Conservation (phyloP, 768 basidiomycete genomes). For the Mycena belliarum region DNA sequence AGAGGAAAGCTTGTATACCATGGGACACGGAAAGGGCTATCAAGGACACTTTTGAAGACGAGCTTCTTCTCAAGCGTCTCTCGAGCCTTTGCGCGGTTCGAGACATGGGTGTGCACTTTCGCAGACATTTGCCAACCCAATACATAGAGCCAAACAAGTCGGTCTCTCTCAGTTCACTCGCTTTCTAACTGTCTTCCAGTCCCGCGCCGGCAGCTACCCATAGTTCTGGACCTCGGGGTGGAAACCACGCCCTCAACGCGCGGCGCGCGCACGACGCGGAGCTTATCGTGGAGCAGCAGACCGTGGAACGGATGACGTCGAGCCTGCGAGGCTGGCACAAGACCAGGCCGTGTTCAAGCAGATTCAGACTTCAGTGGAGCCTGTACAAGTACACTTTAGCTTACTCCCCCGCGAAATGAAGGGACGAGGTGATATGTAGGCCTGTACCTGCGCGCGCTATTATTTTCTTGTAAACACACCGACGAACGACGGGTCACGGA, state of each 20-base stretch:
- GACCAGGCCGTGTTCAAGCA: neutral
- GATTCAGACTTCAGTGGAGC: no score
- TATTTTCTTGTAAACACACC: no score
- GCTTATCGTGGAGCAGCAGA: slow-evolving; percentile 3
- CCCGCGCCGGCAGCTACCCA: no score
- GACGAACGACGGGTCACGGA: neutral
- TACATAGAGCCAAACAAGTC: no score
- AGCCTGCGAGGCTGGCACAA: neutral
- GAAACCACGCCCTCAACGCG: neutral
- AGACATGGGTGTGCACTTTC: slow-evolving; percentile 54
- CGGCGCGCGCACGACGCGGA: neutral
- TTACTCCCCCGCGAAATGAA: neutral
- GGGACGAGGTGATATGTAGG: neutral
- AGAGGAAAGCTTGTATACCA: slow-evolving; percentile 54
- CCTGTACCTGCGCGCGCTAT: neutral
- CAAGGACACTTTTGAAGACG: slow-evolving; percentile 69
- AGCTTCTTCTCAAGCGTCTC: slow-evolving; percentile 54
- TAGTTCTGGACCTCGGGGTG: neutral
- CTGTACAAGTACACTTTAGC: neutral
- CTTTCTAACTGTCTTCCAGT: no score
- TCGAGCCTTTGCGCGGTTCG: slow-evolving; percentile 60
- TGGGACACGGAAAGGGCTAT: slow-evolving; percentile 67
- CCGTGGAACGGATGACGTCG: slow-evolving; percentile 1
- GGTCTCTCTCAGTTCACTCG: no score
- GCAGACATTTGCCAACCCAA: no score